Percentiles rank a stretch among this genome's conserved stretches.
Conservation (phyloP, 2,329 filamentous ascomycete genomes). For the Chrysoporthe cubensis region DNA sequence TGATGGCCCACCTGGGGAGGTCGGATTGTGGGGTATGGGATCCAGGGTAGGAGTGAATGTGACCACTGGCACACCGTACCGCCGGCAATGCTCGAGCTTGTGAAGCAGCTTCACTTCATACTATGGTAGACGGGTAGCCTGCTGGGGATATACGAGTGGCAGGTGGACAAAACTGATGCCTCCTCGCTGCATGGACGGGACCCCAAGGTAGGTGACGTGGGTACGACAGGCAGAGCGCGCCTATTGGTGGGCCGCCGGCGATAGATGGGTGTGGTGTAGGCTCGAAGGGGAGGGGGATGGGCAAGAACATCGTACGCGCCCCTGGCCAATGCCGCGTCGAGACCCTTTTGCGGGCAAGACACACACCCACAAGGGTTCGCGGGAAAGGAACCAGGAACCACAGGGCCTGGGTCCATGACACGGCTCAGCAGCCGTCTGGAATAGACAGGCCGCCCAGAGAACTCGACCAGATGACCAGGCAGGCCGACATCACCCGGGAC, state of each 20-base stretch:
- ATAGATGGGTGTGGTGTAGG: neutral
- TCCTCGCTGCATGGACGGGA: constrained; percentile 16
- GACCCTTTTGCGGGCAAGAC: constrained; percentile 8
- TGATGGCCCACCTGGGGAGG: constrained; percentile 31
- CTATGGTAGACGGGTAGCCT: constrained; percentile 5
- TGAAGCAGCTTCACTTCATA: constrained; percentile 32
- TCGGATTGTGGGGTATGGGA: constrained; percentile 27
- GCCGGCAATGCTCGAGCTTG: constrained; percentile 30
- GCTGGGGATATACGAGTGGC: constrained; percentile 9
- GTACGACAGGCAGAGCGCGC: neutral
- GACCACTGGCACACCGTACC: constrained; percentile 29
- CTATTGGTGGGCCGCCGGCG: constrained; percentile 6
- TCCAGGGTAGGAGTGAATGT: constrained; percentile 29
- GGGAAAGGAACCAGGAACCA: neutral
- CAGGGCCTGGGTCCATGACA: constrained; percentile 12
- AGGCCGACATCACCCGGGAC: neutral
- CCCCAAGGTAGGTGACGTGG: constrained; percentile 2
- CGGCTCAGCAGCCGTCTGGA: constrained; percentile 20
- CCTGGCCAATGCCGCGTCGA: constrained; percentile 18
- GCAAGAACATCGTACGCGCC: constrained; percentile 2
- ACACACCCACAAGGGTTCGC: neutral
- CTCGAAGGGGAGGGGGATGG: constrained; percentile 2
- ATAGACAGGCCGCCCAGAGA: constrained; percentile 20
- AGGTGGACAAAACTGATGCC: neutral
- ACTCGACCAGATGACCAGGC: neutral